phyloP scores from a whole-genome alignment of 345 rosid species.

The Angophora floribunda region DNA sequence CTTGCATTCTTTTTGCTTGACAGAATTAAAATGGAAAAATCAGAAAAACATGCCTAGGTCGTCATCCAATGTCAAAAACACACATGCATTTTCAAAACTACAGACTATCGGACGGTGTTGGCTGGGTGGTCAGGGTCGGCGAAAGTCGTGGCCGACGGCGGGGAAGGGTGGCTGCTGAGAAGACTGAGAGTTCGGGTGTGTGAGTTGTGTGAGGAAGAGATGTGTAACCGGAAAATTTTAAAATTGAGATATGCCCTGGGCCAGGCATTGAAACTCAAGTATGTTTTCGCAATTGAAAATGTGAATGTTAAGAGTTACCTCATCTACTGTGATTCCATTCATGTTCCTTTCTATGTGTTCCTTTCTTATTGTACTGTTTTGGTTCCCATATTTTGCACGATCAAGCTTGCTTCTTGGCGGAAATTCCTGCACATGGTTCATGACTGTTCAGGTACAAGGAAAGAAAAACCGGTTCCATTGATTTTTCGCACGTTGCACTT shows the following conservation, averaged over 20 bases:
- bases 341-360: constrained; percentile 47
- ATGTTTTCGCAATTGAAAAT: neutral
- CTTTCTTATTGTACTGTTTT: constrained; percentile 40
- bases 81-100: neutral
- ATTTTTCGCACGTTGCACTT: neutral
- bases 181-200: neutral
- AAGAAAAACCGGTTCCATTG: neutral
- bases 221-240: neutral
- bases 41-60: neutral
- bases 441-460: neutral
- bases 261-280: neutral
- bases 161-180: neutral
- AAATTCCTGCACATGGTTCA: constrained; percentile 39
- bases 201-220: neutral
- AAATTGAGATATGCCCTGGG: neutral
- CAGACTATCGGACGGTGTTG: neutral
- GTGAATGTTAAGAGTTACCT: constrained; percentile 4
- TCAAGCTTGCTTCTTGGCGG: constrained; percentile 73
- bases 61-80: neutral
- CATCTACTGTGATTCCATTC: constrained; percentile 50
- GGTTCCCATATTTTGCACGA: constrained; percentile 48
- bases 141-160: neutral
- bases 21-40: neutral
- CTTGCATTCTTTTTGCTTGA: neutral
- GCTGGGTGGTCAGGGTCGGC: neutral